Evolutionary conservation across 2,329 filamentous ascomycete species (phyloP).

Genomic region (Ophiostoma sp.): DNA sequence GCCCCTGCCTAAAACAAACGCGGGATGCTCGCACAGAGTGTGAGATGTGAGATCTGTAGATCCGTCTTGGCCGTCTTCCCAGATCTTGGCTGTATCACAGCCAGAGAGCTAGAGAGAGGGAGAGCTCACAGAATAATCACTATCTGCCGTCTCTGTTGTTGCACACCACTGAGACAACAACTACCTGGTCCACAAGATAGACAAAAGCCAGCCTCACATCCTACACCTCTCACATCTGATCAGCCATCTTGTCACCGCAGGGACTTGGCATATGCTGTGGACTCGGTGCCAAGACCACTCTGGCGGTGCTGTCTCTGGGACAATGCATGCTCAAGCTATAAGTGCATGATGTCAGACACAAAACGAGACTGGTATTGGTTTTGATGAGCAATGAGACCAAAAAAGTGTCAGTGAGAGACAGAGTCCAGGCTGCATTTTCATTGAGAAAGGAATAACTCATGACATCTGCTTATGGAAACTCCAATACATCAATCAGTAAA

Average conservation of each 20-base stretch:
- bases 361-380: background rate
- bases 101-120: too few relatives aligned
- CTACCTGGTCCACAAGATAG: background rate
- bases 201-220: background rate
- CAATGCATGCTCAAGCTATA: background rate
- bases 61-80: slow-evolving; percentile 7
- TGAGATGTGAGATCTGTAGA: slow-evolving; percentile 8
- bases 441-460: background rate
- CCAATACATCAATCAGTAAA: background rate
- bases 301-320: background rate
- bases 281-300: slow-evolving; percentile 16
- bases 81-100: slow-evolving; percentile 5
- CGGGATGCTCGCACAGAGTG: slow-evolving; percentile 2
- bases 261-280: slow-evolving; percentile 22
- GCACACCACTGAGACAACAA: background rate
- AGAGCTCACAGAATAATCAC: too few relatives aligned
- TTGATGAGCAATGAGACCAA: background rate
- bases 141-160: background rate
- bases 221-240: background rate
- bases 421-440: background rate
- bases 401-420: background rate
- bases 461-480: background rate
- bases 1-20: background rate
- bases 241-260: slow-evolving; percentile 12
- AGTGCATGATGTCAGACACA: background rate